Evolutionary conservation across 306 rosid species (phyloP).

Genomic region (Dalbergia cultrata): DNA sequence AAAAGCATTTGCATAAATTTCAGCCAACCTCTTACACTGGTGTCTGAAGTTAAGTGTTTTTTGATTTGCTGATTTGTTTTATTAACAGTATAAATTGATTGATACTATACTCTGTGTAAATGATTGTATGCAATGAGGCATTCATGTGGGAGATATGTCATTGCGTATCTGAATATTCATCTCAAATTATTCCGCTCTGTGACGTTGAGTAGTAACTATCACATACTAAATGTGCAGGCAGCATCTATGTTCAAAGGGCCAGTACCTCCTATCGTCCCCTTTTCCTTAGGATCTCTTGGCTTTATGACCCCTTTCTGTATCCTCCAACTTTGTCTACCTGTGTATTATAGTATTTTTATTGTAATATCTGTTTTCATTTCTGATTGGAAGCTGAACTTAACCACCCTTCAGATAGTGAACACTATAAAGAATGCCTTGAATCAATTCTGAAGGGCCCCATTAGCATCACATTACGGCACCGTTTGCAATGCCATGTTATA

Average conservation of each 20-base stretch:
- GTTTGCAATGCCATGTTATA: constrained; percentile 82
- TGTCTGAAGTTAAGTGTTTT: constrained; percentile 14
- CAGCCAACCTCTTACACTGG: not conserved
- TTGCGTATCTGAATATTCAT: constrained; percentile 16
- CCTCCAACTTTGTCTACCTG: constrained; percentile 55
- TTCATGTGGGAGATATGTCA: constrained; percentile 21
- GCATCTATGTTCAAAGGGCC: constrained; percentile 99
- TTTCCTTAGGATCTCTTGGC: constrained; percentile 96
- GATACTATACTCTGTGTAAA: constrained; percentile 20
- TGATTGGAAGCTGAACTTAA: constrained; percentile 60
- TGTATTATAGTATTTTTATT: constrained; percentile 14
- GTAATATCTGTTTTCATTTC: constrained; percentile 27
- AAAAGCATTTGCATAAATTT: constrained; percentile 11
- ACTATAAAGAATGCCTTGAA: constrained; percentile 79
- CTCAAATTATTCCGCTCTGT: constrained; percentile 12
- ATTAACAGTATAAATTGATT: constrained; percentile 27
- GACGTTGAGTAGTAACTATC: constrained; percentile 20
- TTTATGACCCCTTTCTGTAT: constrained; percentile 98
- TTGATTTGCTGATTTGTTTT: constrained; percentile 15
- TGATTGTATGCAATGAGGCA: constrained; percentile 33
- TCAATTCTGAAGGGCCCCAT: constrained; percentile 89
- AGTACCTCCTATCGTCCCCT: constrained; percentile 94
- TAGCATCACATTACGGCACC: constrained; percentile 86
- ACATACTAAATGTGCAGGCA: constrained; percentile 71
- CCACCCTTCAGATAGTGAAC: constrained; percentile 85